Base-by-base conservation (phyloP, 2,329 filamentous ascomycete genomes). In the Talaromyces piceae region DNA sequence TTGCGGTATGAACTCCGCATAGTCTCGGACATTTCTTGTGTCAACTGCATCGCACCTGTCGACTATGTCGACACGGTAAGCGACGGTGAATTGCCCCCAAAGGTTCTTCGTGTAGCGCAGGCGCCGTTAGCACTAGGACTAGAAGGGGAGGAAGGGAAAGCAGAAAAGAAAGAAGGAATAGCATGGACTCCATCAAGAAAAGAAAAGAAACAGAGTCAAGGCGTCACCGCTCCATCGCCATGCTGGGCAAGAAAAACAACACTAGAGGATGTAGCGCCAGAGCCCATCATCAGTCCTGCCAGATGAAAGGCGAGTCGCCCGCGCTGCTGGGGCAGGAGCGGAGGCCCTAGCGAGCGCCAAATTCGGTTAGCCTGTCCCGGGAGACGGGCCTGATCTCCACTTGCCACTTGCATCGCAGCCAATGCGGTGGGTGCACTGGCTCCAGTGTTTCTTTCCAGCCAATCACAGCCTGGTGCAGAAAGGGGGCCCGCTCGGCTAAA, bases 311-410 rank as follows among this genome's bases (percentile, higher is more conserved):
- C 28, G 28, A 31, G 28, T 8, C 28, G 4, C 28, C 11, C n/a
- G 3, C 28, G 28, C 9, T 2, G n/a, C 6, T 12, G 8, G 27
- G 2, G 27, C 9, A 12, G 13, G 27, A 30, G 27, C 27, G 27
- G 6, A 37, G 31, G n/a, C 4, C 1, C 31, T 3, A 37, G 31
- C 16, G 2, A 3, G 3, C 5, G 2, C 33, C 8, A 11, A 20
- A 37, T 18, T 1, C 7, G 33, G 16, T 22, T 49, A 52, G 51
- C 13, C 31, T 11, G 51, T 49, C 51, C 51, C 46, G 41, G 45
- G 51, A 33, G 41, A 49, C 31, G 48, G 51, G 51, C 41, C 46
- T 43, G 8, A 12, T 23, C 22, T 43, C 39, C 39, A 43, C 39
- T 43, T 43, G 9, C 39, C 39, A 7, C 7, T 22, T 5, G 11